Conservation (phyloP, 805 yeast species). For the Candida cerambycidarum region DNA sequence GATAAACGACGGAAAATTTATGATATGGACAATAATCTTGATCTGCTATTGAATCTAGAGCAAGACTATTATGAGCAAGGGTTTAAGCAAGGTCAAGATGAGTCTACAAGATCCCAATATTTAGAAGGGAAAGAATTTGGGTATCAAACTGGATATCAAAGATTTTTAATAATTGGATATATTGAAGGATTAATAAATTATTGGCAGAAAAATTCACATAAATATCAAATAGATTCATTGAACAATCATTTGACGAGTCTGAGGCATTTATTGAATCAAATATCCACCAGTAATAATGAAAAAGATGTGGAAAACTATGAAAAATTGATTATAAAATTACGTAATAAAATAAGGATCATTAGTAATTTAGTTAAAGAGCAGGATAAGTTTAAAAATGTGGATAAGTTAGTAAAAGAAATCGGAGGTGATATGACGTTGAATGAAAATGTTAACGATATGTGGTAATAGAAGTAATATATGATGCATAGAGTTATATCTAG, state of each 20-base stretch:
- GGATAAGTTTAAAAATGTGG: constrained; percentile 30
- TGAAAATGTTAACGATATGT: constrained; percentile 43
- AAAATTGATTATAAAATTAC: constrained; percentile 48
- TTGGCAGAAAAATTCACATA: constrained; percentile 27
- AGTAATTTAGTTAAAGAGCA: constrained; percentile 32
- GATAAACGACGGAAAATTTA: constrained; percentile 6
- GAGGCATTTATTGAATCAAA: constrained; percentile 24
- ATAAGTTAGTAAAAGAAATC: constrained; percentile 32
- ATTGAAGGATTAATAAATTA: constrained; percentile 49
- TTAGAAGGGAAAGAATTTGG: constrained; percentile 86
- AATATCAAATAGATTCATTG: constrained; percentile 19
- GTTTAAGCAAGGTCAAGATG: constrained; percentile 64
- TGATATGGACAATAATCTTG: constrained; percentile 14
- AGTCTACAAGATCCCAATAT: constrained; percentile 57
- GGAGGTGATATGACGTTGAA: constrained; percentile 39
- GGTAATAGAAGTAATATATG: too few species aligned
- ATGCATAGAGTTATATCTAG: too few species aligned
- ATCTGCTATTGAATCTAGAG: constrained; percentile 58
- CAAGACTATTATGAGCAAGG: constrained; percentile 66
- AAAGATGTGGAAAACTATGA: constrained; percentile 57
- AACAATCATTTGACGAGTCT: constrained; percentile 28
- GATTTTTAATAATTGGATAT: constrained; percentile 70
- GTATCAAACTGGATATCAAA: constrained; percentile 71
- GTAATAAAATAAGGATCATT: constrained; percentile 61
- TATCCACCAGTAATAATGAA: constrained; percentile 45